Evolutionary conservation across 2,329 filamentous ascomycete species (phyloP).

Genomic region (Cladosporium sp.): DNA sequence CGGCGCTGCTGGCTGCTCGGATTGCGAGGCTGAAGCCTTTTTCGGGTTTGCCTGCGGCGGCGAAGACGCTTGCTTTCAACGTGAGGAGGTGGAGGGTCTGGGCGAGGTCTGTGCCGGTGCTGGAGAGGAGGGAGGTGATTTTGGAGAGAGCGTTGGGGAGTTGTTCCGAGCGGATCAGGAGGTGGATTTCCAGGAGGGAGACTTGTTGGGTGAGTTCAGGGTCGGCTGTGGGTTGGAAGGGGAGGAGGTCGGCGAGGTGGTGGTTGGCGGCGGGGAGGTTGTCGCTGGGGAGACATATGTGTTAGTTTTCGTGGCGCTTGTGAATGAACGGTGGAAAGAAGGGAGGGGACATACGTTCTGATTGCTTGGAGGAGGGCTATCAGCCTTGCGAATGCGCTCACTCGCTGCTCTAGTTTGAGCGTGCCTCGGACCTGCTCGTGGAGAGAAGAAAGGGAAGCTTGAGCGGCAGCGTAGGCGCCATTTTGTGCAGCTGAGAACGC

Average conservation of each 20-base stretch:
- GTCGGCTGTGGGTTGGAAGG: slow-evolving; percentile 41
- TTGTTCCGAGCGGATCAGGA: slow-evolving; percentile 44
- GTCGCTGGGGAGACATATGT: slow-evolving; percentile 37
- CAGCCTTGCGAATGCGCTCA: slow-evolving; percentile 63
- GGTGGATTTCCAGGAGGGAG: slow-evolving; percentile 57
- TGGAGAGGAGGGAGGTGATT: slow-evolving; percentile 1
- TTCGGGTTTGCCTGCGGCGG: slow-evolving; percentile 63
- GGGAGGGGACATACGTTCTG: neutral
- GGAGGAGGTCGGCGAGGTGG: slow-evolving; percentile 54
- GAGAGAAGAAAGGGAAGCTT: slow-evolving; percentile 56
- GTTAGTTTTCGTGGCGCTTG: neutral
- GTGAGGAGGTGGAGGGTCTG: slow-evolving; percentile 68
- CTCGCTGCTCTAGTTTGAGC: slow-evolving; percentile 73
- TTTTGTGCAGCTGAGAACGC: slow-evolving; percentile 62
- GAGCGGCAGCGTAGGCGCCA: slow-evolving; percentile 68
- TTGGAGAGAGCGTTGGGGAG: neutral
- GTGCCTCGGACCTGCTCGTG: slow-evolving; percentile 62
- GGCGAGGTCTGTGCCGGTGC: slow-evolving; percentile 46
- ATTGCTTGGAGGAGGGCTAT: slow-evolving; percentile 33
- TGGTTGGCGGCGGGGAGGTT: slow-evolving; percentile 55
- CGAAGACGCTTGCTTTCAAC: slow-evolving; percentile 67
- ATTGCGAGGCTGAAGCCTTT: slow-evolving; percentile 74
- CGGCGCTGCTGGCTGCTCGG: slow-evolving; percentile 69
- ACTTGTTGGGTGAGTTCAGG: slow-evolving; percentile 58
- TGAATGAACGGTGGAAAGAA: neutral